These are phyloP conservation scores for Ceratobasidium sp. DNA, from an alignment of 1,284 basidiomycete genomes.

Conservation along the genomic window DNA sequence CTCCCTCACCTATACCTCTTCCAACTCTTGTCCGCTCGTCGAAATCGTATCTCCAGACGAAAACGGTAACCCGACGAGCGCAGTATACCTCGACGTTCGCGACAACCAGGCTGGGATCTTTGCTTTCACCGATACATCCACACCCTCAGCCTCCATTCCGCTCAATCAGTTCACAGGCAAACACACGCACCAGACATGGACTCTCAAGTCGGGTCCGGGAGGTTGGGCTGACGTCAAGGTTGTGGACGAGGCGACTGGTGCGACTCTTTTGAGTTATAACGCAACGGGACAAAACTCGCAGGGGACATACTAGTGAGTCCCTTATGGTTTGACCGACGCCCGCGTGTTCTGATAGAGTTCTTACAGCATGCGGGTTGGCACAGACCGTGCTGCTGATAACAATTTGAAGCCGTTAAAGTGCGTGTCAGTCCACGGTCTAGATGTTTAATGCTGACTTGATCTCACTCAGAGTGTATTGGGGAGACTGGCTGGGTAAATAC, in stretches of 20 bases:
- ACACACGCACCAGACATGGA: slow-evolving; percentile 26
- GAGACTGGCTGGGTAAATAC: slow-evolving; percentile 8
- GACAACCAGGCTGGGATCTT: slow-evolving; percentile 32
- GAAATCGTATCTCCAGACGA: slow-evolving; percentile 24
- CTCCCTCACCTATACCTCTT: not conserved
- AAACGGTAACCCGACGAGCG: not conserved
- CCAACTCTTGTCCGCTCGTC: not conserved
- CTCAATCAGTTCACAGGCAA: slow-evolving; percentile 9
- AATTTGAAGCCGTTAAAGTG: slow-evolving; percentile 14
- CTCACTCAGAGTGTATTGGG: slow-evolving; percentile 2
- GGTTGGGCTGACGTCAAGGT: slow-evolving; percentile 28
- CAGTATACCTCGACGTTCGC: slow-evolving; percentile 23
- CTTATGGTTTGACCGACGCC: not conserved
- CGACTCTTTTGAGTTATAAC: slow-evolving; percentile 24
- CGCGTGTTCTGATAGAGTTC: not conserved
- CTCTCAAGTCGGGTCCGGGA: slow-evolving; percentile 12
- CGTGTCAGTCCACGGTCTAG: not conserved
- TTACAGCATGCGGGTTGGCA: slow-evolving; percentile 14
- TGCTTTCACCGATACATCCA: slow-evolving; percentile 17
- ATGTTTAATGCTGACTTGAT: not conserved
- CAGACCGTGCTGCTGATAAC: not conserved
- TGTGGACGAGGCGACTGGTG: slow-evolving; percentile 4
- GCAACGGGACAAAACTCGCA: not conserved
- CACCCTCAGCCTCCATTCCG: slow-evolving; percentile 27
- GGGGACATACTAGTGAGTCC: slow-evolving; percentile 11